Conservation (phyloP, 2,329 filamentous ascomycete genomes). For the Cytospora mali region DNA sequence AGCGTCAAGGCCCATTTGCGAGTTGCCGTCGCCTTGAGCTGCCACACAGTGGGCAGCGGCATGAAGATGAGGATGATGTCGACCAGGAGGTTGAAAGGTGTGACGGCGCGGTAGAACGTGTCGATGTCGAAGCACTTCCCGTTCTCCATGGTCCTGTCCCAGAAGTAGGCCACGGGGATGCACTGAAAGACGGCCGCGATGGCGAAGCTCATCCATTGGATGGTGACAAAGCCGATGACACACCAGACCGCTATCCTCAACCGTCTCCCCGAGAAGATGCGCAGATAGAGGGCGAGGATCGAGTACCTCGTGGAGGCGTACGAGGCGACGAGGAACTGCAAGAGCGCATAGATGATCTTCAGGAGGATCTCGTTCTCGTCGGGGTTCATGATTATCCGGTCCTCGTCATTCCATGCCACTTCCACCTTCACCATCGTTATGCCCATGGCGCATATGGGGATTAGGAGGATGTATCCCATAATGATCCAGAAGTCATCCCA, state of each 20-base stretch:
- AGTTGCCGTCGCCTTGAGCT: slow-evolving; percentile 15
- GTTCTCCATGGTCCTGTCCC: slow-evolving; percentile 16
- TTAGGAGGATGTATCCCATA: slow-evolving; percentile 17
- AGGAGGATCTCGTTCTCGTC: slow-evolving; percentile 23
- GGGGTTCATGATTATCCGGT: slow-evolving; percentile 20
- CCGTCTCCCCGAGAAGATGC: slow-evolving; percentile 16
- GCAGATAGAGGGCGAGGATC: slow-evolving; percentile 26
- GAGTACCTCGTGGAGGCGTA: slow-evolving; percentile 25
- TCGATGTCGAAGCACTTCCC: slow-evolving; percentile 18
- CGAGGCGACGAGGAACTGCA: slow-evolving; percentile 19
- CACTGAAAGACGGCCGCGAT: slow-evolving; percentile 12
- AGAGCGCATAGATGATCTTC: slow-evolving; percentile 20
- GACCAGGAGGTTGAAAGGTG: slow-evolving; percentile 25
- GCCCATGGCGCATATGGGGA: slow-evolving; percentile 23
- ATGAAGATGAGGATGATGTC: slow-evolving; percentile 15
- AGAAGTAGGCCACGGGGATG: slow-evolving; percentile 17
- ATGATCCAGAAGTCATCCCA: slow-evolving; percentile 28
- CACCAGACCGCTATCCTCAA: slow-evolving; percentile 19
- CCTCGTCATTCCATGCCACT: slow-evolving; percentile 17
- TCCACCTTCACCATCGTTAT: slow-evolving; percentile 20
- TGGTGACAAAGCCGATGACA: slow-evolving; percentile 12
- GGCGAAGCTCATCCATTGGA: slow-evolving; percentile 23
- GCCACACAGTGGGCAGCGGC: slow-evolving; percentile 24
- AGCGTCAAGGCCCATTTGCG: slow-evolving; percentile 23
- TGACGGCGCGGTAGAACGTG: slow-evolving; percentile 22